phyloP scores from a whole-genome alignment of 2,329 filamentous ascomycete species.

The Domatiomyces catenatus region DNA sequence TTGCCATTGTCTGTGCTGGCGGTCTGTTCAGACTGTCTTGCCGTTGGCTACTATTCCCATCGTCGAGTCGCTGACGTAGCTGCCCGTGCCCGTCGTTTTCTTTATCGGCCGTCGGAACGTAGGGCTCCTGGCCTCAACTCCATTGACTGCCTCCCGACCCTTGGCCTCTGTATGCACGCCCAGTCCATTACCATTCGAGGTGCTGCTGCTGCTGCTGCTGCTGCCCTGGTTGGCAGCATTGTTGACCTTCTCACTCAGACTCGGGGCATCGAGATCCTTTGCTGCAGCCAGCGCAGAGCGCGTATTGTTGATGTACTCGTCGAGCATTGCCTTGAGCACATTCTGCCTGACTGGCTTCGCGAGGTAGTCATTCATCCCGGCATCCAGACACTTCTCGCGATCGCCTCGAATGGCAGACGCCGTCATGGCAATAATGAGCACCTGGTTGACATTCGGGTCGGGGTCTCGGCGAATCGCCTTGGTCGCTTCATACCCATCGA shows the following conservation, averaged over 20 bases:
- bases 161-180: conserved; percentile 1
- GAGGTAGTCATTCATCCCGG: conserved; percentile 94
- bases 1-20: too few species aligned
- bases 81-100: not conserved
- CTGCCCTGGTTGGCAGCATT: conserved; percentile 3
- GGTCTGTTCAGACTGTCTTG: conserved; percentile 11
- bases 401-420: conserved; percentile 89
- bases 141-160: not conserved
- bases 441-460: conserved; percentile 59
- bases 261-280: not conserved
- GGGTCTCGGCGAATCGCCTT: conserved; percentile 42
- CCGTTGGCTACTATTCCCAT: conserved; percentile 4
- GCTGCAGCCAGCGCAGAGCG: conserved; percentile 4
- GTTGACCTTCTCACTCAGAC: conserved; percentile 5
- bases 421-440: conserved; percentile 95
- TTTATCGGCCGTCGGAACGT: conserved; percentile 9
- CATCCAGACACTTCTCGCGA: conserved; percentile 84
- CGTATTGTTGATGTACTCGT: conserved; percentile 40
- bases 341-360: conserved; percentile 88
- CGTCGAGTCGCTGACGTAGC: not conserved
- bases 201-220: not conserved
- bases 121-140: not conserved
- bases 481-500: conserved; percentile 36
- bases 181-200: not conserved
- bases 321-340: conserved; percentile 69